Evolutionary conservation across 2,329 filamentous ascomycete genomes (phyloP), one percentile per base, ranked within the genome.

Genomic region (Arthroderma uncinatum): DNA sequence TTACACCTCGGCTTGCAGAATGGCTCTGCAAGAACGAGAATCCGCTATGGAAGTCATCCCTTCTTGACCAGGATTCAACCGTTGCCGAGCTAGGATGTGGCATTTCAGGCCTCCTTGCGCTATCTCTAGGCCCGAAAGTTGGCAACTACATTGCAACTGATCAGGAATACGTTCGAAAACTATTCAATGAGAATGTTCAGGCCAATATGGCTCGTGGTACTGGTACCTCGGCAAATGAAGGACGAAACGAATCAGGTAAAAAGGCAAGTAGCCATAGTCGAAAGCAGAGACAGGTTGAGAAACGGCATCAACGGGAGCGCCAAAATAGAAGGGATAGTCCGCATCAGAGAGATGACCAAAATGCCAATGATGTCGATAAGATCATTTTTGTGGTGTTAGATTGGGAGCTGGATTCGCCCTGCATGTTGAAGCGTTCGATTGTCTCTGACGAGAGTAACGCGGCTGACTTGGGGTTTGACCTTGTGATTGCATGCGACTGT

Each of bases 21-120:
- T 97, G 89, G 89, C 79, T 97, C 48, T 77, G 83, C 34, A 78
- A 79, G 2, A 70, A 78, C 1, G 48, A 53, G 25, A 90, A 89
- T 68, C 70, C 82, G 0, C 77, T 96, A 52, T 83, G 84, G 72
- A 69, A 72, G 37, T 64, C 72, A 57, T 73, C 72, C 48, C 65
- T 85, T 54, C 75, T 92, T 6, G 70, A 75, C 23, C 59, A 75
- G 0, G 64, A 74, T 1, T 83, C 86, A 4, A 75, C 75, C 4
- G 76, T 91, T 19, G 76, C 95, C 57, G 93, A 97, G 67, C 81
- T 98, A 4, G 93, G 93, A 44, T 90, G 89, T 68, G 93, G 93
- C 56, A 86, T 95, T 57, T 87, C 90, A 0, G 89, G 86, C 16
- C 77, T 97, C 36, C 81, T 91, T 34, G 89, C 86, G 2, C 75